These are phyloP conservation scores for Coniella lustricola DNA, from an alignment of 2,329 filamentous ascomycete species.

Conservation along the genomic window DNA sequence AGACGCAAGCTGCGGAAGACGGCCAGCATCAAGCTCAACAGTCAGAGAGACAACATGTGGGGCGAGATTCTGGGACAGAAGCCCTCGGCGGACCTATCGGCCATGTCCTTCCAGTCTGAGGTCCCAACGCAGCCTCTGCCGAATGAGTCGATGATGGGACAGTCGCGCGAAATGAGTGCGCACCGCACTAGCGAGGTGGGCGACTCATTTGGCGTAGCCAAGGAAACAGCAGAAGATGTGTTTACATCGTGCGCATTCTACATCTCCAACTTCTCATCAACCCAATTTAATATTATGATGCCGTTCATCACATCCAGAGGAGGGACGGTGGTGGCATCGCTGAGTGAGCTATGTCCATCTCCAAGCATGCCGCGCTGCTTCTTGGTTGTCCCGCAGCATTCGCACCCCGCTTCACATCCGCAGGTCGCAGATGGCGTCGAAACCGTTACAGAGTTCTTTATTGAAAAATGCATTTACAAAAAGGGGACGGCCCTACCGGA, in stretches of 20 bases:
- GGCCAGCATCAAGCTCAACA: conserved; percentile 74
- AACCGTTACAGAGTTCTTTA: conserved; percentile 81
- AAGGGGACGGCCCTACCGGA: conserved; percentile 57
- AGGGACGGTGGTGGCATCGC: conserved; percentile 35
- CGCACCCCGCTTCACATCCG: conserved; percentile 38
- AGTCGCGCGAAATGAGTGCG: not conserved
- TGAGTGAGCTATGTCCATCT: conserved; percentile 33
- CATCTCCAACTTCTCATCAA: conserved; percentile 50
- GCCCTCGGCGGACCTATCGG: conserved; percentile 25
- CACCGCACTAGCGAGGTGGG: conserved; percentile 1
- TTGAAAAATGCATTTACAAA: conserved; percentile 79
- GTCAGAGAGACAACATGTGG: conserved; percentile 81
- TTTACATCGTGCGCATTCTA: conserved; percentile 53
- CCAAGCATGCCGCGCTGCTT: conserved; percentile 33
- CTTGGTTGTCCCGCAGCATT: conserved; percentile 49
- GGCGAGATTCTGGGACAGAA: conserved; percentile 67
- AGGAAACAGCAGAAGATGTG: conserved; percentile 32
- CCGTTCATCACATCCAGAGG: conserved; percentile 42
- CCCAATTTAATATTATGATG: conserved; percentile 41
- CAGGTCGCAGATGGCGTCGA: conserved; percentile 32
- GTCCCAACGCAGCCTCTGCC: conserved; percentile 13
- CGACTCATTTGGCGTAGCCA: conserved; percentile 19
- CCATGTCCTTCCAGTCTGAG: conserved; percentile 9
- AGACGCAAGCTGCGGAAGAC: conserved; percentile 80
- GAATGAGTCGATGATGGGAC: conserved; percentile 5